A percentile compares a stretch with the other conserved stretches of the same genome.
phyloP scores from a whole-genome alignment of 1,284 basidiomycete species.

The Leccinum holopus region DNA sequence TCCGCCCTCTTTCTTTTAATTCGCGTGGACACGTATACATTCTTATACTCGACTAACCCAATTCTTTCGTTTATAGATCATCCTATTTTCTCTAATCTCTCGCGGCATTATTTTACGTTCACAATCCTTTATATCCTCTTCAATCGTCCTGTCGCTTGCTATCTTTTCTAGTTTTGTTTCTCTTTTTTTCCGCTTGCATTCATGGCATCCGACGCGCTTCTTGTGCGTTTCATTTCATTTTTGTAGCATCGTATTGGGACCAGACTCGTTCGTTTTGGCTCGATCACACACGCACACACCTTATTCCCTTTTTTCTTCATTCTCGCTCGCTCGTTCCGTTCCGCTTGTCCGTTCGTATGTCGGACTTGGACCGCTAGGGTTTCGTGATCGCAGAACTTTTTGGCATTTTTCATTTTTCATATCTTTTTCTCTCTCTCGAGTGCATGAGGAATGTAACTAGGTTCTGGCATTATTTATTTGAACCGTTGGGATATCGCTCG shows the following conservation, averaged over 20 bases:
- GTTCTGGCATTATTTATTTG: neutral
- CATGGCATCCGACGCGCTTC: neutral
- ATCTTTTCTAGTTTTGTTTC: neutral
- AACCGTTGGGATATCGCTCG: no score
- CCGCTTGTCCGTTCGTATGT: neutral
- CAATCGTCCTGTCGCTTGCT: neutral
- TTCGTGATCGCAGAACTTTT: neutral
- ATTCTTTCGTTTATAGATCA: neutral
- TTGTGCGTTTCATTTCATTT: neutral
- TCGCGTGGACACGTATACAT: neutral
- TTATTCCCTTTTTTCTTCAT: neutral
- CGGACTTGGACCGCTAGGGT: neutral
- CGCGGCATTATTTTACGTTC: neutral
- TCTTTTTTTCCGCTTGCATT: neutral
- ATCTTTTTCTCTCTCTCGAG: neutral
- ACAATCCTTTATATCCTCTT: neutral
- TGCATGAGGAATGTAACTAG: neutral
- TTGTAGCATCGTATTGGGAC: neutral
- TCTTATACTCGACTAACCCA: neutral
- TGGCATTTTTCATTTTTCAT: neutral
- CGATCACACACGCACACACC: neutral
- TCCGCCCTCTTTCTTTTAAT: neutral
- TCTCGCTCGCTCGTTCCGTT: neutral
- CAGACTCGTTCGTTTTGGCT: neutral
- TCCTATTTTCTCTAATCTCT: neutral